Percentiles rank a stretch among this genome's conserved stretches.
phyloP scores from a whole-genome alignment of 257 asterid genomes.

The Prunella vulgaris region DNA sequence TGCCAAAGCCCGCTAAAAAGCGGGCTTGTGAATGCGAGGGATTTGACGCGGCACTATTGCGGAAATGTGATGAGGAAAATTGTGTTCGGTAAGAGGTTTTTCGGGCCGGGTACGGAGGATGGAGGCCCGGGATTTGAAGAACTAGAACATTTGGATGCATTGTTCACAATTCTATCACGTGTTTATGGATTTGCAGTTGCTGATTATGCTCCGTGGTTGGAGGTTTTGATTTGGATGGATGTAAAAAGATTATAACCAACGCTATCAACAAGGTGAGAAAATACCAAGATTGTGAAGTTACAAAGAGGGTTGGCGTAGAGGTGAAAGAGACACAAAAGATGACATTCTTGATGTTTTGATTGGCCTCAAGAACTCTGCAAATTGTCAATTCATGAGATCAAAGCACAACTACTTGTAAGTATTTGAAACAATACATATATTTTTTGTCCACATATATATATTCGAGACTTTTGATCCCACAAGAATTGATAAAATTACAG shows the following conservation, averaged over 20 bases:
- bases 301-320: constrained; percentile 28
- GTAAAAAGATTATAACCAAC: not conserved
- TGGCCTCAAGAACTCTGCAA: too few relatives aligned
- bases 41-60: constrained; percentile 14
- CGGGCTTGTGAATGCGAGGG: constrained; percentile 13
- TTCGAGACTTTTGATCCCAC: too few relatives aligned
- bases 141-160: constrained; percentile 20
- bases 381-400: constrained; percentile 15
- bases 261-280: constrained; percentile 13
- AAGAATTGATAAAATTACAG: too few relatives aligned
- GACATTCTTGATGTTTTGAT: too few relatives aligned
- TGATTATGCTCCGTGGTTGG: constrained; percentile 28
- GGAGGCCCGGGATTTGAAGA: constrained; percentile 40
- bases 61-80: constrained; percentile 20
- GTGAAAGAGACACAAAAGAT: constrained; percentile 17
- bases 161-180: constrained; percentile 2
- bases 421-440: too few relatives aligned
- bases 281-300: constrained; percentile 23
- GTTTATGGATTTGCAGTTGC: constrained; percentile 15
- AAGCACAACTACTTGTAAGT: constrained; percentile 30
- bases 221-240: constrained; percentile 32
- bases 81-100: constrained; percentile 11
- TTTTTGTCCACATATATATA: too few relatives aligned
- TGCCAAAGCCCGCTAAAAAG: not conserved
- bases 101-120: constrained; percentile 23